Conservation (phyloP, 495 filamentous ascomycete genomes). For the Delitschia confertaspora region DNA sequence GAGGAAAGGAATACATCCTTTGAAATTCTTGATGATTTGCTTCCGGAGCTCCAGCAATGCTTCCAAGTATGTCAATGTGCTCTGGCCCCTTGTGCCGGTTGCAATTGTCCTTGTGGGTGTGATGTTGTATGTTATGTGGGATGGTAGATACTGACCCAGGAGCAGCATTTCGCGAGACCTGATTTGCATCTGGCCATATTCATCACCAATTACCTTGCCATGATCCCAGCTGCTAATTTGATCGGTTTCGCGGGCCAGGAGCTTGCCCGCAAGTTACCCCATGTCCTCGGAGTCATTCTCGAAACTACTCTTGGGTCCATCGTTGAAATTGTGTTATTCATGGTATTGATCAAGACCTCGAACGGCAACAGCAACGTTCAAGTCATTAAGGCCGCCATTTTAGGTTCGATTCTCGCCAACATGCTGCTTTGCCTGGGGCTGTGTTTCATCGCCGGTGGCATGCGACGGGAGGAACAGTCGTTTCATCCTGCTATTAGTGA, state of each 20-base stretch:
- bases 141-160: conserved; percentile 3
- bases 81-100: conserved; percentile 68
- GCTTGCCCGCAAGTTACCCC: conserved; percentile 67
- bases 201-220: conserved; percentile 64
- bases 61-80: conserved; percentile 52
- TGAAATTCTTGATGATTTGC: conserved; percentile 52
- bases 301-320: conserved; percentile 69
- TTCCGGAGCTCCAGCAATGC: conserved; percentile 49
- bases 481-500: conserved; percentile 75
- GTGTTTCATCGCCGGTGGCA: conserved; percentile 69
- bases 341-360: conserved; percentile 55
- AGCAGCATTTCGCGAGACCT: conserved; percentile 48
- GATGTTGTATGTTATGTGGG: background rate
- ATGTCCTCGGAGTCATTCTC: conserved; percentile 65
- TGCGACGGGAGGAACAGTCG: conserved; percentile 49
- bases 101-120: conserved; percentile 48
- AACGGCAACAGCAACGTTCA: conserved; percentile 40
- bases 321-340: conserved; percentile 77
- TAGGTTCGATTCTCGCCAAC: conserved; percentile 74
- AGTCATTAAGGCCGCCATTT: conserved; percentile 75
- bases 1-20: conserved; percentile 50
- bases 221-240: conserved; percentile 83
- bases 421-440: conserved; percentile 59
- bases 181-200: conserved; percentile 58
- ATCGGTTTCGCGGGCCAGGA: conserved; percentile 80